Evolutionary conservation across 192 early-diverging fungal genomes (phyloP).

Genomic region (Coemansia sp.): DNA sequence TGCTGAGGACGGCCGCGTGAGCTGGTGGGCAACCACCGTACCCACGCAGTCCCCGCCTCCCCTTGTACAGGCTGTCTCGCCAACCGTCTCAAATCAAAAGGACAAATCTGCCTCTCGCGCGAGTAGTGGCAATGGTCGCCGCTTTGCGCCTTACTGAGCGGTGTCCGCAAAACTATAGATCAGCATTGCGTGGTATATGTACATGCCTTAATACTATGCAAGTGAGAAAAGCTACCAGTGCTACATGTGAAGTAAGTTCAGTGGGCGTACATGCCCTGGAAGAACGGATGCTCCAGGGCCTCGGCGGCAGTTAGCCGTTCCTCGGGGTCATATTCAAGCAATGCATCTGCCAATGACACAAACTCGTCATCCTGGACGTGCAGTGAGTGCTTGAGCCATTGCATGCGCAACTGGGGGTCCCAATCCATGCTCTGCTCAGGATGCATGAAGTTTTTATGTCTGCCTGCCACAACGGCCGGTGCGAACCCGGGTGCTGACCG

Average conservation of each 20-base stretch:
- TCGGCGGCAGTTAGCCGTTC: constrained; percentile 80
- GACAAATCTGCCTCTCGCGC: background rate
- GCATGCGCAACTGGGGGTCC: constrained; percentile 50
- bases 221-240: background rate
- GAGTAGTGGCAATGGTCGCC: constrained; percentile 8
- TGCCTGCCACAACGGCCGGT: constrained; percentile 26
- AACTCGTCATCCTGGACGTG: constrained; percentile 50
- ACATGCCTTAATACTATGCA: background rate
- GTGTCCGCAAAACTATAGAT: background rate
- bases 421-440: constrained; percentile 48
- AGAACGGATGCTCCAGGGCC: constrained; percentile 56
- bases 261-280: constrained; percentile 41
- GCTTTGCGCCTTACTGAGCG: constrained; percentile 30
- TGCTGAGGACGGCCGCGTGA: constrained; percentile 76
- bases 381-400: constrained; percentile 52
- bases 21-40: constrained; percentile 59
- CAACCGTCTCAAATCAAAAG: constrained; percentile 3
- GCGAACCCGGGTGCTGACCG: constrained; percentile 41
- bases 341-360: constrained; percentile 54
- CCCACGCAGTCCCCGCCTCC: constrained; percentile 1
- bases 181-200: background rate
- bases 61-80: background rate
- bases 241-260: background rate
- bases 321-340: constrained; percentile 88
- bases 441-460: constrained; percentile 26